Evolutionary conservation across 345 rosid species (phyloP).

Genomic region (Orychophragmus violaceus): DNA sequence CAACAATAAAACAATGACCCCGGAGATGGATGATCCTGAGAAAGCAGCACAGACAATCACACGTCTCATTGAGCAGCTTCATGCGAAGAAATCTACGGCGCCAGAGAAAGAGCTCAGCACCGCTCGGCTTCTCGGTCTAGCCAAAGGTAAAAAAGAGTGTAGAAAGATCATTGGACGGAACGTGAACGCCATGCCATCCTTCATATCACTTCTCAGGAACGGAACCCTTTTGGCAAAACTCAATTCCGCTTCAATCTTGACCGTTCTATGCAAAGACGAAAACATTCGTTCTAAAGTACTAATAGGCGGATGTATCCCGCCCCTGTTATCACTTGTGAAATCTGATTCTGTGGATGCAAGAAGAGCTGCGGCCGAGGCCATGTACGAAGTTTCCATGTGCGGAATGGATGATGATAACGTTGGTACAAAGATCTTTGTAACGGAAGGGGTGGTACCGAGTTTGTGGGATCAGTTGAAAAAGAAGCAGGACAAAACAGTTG

Average conservation of each 20-base stretch:
- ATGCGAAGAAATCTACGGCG: constrained; percentile 52
- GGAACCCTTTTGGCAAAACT: constrained; percentile 67
- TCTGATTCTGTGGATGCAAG: constrained; percentile 64
- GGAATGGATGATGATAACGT: constrained; percentile 74
- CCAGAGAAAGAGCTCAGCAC: constrained; percentile 76
- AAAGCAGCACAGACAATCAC: constrained; percentile 58
- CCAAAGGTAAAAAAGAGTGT: constrained; percentile 64
- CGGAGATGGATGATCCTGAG: constrained; percentile 46
- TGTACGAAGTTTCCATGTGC: constrained; percentile 75
- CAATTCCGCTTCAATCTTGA: constrained; percentile 61
- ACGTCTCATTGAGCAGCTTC: constrained; percentile 69
- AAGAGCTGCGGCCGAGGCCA: constrained; percentile 76
- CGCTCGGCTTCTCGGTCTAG: constrained; percentile 60
- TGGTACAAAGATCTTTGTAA: constrained; percentile 78
- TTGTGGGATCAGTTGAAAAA: constrained; percentile 70
- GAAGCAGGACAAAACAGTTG: constrained; percentile 65
- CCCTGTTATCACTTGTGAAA: constrained; percentile 69
- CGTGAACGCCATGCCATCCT: constrained; percentile 79
- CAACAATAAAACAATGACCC: constrained; percentile 34
- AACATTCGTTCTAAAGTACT: constrained; percentile 71
- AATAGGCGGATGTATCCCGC: constrained; percentile 91
- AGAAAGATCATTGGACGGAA: constrained; percentile 64
- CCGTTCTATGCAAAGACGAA: constrained; percentile 67
- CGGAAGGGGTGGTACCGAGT: constrained; percentile 76
- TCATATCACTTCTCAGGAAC: constrained; percentile 68